Evolutionary conservation across 331 rosid species (phyloP).

Genomic region (Erythrophleum ivorense): DNA sequence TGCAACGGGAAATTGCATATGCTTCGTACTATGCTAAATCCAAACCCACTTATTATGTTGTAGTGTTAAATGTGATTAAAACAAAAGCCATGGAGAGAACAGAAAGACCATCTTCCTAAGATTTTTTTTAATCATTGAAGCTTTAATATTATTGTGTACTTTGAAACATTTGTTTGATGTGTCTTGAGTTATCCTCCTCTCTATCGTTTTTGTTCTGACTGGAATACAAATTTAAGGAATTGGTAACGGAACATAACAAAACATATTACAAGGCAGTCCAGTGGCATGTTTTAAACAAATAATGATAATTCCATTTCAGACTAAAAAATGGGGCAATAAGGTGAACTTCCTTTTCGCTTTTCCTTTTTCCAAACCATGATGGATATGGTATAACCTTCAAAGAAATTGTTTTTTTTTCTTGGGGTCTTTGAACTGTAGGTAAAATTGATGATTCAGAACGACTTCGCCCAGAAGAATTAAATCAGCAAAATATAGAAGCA

Average conservation of each 20-base stretch:
- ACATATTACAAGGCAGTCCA: conserved; percentile 3
- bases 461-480: conserved; percentile 97
- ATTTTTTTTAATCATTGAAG: conserved; percentile 10
- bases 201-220: conserved; percentile 23
- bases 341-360: conserved; percentile 10
- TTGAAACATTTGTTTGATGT: conserved; percentile 15
- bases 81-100: conserved; percentile 8
- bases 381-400: background rate
- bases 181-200: conserved; percentile 12
- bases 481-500: conserved; percentile 98
- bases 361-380: background rate
- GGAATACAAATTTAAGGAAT: conserved; percentile 25
- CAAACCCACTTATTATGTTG: background rate
- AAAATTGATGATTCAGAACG: conserved; percentile 86
- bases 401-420: background rate
- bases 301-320: conserved; percentile 23
- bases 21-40: conserved; percentile 4
- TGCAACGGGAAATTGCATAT: background rate
- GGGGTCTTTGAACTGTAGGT: conserved; percentile 46
- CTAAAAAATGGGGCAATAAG: background rate
- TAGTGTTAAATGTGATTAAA: background rate
- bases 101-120: background rate
- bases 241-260: conserved; percentile 18
- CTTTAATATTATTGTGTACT: background rate
- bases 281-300: background rate